Percentiles rank a stretch among this genome's conserved stretches.
These are phyloP conservation scores for Suhomyces bolitotheri DNA, from an alignment of 1,139 yeast genomes.

Conservation along the genomic window DNA sequence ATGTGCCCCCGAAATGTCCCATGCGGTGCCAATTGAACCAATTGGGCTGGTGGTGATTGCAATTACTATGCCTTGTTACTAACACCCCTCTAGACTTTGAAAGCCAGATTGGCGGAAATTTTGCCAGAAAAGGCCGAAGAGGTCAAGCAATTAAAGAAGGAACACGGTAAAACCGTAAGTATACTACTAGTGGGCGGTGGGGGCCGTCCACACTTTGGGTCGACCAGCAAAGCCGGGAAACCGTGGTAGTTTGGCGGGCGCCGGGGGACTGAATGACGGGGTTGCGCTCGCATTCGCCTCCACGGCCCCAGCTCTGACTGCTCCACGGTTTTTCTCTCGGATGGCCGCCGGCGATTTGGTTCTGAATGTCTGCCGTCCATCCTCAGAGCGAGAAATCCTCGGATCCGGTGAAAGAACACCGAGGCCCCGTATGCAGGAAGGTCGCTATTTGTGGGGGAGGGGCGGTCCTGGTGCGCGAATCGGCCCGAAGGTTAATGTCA, in stretches of 20 bases:
- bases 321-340: too few species aligned
- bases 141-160: constrained; percentile 85
- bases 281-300: too few species aligned
- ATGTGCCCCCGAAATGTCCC: constrained; percentile 22
- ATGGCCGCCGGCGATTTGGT: too few species aligned
- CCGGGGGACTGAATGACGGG: too few species aligned
- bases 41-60: background rate
- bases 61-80: constrained; percentile 13
- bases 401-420: constrained; percentile 8
- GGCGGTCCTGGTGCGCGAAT: constrained; percentile 5
- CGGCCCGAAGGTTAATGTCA: constrained; percentile 2
- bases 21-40: background rate
- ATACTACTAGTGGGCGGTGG: constrained; percentile 8
- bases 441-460: constrained; percentile 13
- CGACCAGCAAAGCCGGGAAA: too few species aligned
- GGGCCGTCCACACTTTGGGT: background rate
- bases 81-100: constrained; percentile 57
- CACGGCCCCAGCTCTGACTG: too few species aligned
- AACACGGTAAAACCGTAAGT: constrained; percentile 79
- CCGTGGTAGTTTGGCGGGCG: too few species aligned
- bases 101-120: constrained; percentile 90
- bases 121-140: constrained; percentile 91
- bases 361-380: background rate
- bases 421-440: constrained; percentile 7
- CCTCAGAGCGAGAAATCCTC: constrained; percentile 1